These are phyloP conservation scores for Eleusine indica DNA, from an alignment of 176 grass and related monocot genomes.

Conservation along the genomic window DNA sequence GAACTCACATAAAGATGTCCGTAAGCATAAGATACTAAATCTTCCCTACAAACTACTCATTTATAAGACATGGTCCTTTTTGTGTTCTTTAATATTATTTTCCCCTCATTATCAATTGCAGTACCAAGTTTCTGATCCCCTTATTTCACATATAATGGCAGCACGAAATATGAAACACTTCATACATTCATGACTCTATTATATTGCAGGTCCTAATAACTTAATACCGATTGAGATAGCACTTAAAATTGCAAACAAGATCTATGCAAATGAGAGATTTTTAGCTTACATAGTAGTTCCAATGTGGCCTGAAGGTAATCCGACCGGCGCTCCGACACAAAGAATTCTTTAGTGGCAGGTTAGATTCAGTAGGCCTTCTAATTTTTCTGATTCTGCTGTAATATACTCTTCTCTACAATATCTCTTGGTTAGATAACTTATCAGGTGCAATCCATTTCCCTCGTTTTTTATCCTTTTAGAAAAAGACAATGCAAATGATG, in stretches of 20 bases:
- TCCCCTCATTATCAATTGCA: neutral
- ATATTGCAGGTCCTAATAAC: conserved; percentile 61
- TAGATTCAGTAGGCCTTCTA: conserved; percentile 1
- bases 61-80: neutral
- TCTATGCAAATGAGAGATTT: conserved; percentile 66
- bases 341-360: conserved; percentile 90
- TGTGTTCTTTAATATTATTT: neutral
- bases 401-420: neutral
- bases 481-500: conserved; percentile 96
- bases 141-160: conserved; percentile 11
- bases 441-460: neutral
- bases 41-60: neutral
- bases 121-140: neutral
- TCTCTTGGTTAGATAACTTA: neutral
- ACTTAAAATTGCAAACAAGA: conserved; percentile 78
- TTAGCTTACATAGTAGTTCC: conserved; percentile 74
- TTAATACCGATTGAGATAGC: conserved; percentile 84
- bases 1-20: conserved; percentile 66
- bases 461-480: conserved; percentile 45
- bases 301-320: conserved; percentile 88
- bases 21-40: conserved; percentile 34
- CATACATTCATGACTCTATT: neutral
- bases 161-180: neutral
- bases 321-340: conserved; percentile 59
- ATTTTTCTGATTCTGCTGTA: neutral